Base-by-base conservation (phyloP, 176 grass and related monocot species). In the Triticum turgidum region DNA sequence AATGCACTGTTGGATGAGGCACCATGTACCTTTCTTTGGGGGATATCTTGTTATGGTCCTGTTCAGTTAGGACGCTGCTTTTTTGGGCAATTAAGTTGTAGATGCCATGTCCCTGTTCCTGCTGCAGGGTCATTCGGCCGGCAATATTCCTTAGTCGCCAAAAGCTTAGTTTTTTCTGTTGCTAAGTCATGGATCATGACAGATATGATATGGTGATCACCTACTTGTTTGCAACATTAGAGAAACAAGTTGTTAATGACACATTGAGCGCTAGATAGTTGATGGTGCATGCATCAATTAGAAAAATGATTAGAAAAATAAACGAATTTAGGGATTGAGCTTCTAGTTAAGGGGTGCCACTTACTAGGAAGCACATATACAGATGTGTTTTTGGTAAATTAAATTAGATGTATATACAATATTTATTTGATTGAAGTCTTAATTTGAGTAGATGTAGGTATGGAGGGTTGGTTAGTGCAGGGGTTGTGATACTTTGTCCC, bases 131-230 rank as follows among this genome's bases (percentile, higher is more conserved):
- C 75, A 79, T 65, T 76, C 44, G 17, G 76, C 69, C 33, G 14
- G 80, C 54, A 44, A 77, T 45, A 80, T 91, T 91, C 61, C 89
- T 78, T 58, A 59, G 22, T 86, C 74, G 6, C 74, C 61, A 56
- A 68, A 85, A 78, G 74, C 84, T 79, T 79, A 79, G 24, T 59
- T 65, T 85, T 67, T 75, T 54, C 51, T 69, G 33, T 69, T 69
- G 63, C 45, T 8, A 80, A 9, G 61, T 80, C 47, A 69, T 30
- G 15, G 34, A 67, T 80, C 65, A 24, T 33, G 81, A 86, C 70
- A 21, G 63, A 1, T 30, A 81, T 67, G 39, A 49, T 66, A 20
- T 49, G 25, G 13, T 54, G 17, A 37, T 49, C 37, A 32, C 20
- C 51, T 56, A 73, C 71, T 54, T 18, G 67, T 24, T 41, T 17